Conservation (phyloP, 768 basidiomycete species). For the Lentinula detonsa region DNA sequence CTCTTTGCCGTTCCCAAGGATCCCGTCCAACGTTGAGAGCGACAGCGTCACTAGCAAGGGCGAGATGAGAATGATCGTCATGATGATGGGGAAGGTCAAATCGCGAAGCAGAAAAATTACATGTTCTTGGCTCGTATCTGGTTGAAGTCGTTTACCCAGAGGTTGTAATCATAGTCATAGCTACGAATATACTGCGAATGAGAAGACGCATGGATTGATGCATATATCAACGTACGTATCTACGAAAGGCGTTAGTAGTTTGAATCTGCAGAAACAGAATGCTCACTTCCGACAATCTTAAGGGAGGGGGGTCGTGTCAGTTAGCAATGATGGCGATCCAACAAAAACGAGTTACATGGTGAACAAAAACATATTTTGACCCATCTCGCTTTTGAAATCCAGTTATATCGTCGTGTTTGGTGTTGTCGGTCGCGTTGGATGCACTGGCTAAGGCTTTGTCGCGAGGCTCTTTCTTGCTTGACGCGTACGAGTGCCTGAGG, state of each 20-base stretch:
- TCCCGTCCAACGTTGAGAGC: constrained; percentile 58
- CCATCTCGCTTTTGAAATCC: constrained; percentile 32
- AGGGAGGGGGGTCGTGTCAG: neutral
- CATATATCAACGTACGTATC: constrained; percentile 30
- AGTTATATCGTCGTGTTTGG: neutral
- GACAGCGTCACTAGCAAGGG: constrained; percentile 41
- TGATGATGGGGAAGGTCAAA: neutral
- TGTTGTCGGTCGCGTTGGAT: neutral
- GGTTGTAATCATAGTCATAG: constrained; percentile 29
- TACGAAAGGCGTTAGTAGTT: constrained; percentile 10
- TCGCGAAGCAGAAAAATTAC: constrained; percentile 19
- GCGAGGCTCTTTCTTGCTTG: neutral
- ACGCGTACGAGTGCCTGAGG: neutral
- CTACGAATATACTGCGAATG: constrained; percentile 14
- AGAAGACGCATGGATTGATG: neutral
- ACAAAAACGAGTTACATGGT: constrained; percentile 30
- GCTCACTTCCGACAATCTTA: constrained; percentile 44
- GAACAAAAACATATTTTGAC: constrained; percentile 46
- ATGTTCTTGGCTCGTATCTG: constrained; percentile 34
- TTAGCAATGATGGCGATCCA: neutral
- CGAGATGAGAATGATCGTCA: neutral
- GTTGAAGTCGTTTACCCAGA: constrained; percentile 37
- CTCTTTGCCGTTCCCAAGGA: constrained; percentile 42
- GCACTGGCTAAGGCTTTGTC: neutral
- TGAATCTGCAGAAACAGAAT: neutral